These are phyloP conservation scores for Cotoneaster glaucophyllus DNA, from an alignment of 306 rosid genomes.

Conservation along the genomic window DNA sequence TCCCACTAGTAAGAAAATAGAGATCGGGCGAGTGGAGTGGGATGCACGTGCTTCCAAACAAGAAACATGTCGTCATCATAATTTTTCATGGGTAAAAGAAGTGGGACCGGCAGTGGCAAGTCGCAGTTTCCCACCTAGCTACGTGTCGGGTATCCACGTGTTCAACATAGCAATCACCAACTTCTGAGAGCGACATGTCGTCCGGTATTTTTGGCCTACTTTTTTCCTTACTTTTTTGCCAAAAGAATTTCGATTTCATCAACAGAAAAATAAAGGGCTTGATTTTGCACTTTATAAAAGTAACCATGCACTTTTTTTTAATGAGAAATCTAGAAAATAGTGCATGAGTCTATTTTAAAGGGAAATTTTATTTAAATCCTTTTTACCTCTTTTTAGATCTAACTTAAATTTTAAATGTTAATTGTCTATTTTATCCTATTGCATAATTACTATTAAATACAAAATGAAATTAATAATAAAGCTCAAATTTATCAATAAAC, in stretches of 20 bases:
- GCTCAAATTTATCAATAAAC: too few species aligned
- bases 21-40: conserved; percentile 4
- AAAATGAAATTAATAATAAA: too few species aligned
- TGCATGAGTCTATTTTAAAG: too few species aligned
- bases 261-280: too few species aligned
- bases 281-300: too few species aligned
- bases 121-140: conserved; percentile 6
- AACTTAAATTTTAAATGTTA: too few species aligned
- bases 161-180: neutral
- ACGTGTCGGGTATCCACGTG: conserved; percentile 1
- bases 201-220: neutral
- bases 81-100: neutral
- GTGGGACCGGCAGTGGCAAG: conserved; percentile 23
- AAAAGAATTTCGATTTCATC: neutral
- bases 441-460: too few species aligned
- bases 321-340: too few species aligned
- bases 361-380: too few species aligned
- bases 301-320: too few species aligned
- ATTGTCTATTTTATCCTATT: too few species aligned
- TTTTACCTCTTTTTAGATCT: too few species aligned
- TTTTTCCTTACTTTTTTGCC: neutral
- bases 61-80: conserved; percentile 2
- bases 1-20: neutral
- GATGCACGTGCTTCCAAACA: conserved; percentile 27
- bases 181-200: neutral